A percentile compares a stretch with the other conserved stretches of the same genome.
These are phyloP conservation scores for Clavispora carvajalis DNA, from an alignment of 805 yeast genomes.

Conservation along the genomic window DNA sequence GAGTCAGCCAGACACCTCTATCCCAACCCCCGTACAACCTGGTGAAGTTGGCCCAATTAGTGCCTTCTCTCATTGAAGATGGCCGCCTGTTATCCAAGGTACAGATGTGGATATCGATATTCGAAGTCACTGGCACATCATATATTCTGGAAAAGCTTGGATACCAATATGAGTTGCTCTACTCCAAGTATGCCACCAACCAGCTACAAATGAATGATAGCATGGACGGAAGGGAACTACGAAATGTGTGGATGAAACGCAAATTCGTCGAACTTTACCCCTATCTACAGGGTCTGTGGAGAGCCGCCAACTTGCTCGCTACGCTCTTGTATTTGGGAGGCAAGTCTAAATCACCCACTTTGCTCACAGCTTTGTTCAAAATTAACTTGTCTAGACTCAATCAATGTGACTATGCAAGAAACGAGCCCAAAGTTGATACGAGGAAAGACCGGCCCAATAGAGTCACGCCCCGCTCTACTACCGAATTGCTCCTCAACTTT, in stretches of 20 bases:
- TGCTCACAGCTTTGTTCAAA: conserved; percentile 55
- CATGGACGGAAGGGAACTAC: conserved; percentile 19
- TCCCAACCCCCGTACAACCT: conserved; percentile 24
- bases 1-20: conserved; percentile 41
- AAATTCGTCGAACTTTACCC: conserved; percentile 63
- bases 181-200: conserved; percentile 53
- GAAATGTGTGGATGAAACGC: conserved; percentile 25
- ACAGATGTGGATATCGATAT: conserved; percentile 53
- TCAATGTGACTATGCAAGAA: conserved; percentile 43
- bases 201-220: conserved; percentile 27
- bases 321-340: conserved; percentile 67
- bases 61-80: conserved; percentile 42
- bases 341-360: conserved; percentile 53
- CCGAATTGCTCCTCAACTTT: conserved; percentile 28
- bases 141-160: conserved; percentile 69
- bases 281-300: conserved; percentile 39
- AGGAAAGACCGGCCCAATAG: conserved; percentile 17
- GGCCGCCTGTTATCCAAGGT: conserved; percentile 45
- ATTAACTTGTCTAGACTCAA: conserved; percentile 63
- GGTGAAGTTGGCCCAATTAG: conserved; percentile 31
- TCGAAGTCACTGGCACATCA: conserved; percentile 60
- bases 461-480: conserved; percentile 37
- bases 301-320: conserved; percentile 48
- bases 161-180: conserved; percentile 54
- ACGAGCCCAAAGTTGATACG: conserved; percentile 18